Conservation (phyloP, 345 rosid genomes). For the Acer negundo region DNA sequence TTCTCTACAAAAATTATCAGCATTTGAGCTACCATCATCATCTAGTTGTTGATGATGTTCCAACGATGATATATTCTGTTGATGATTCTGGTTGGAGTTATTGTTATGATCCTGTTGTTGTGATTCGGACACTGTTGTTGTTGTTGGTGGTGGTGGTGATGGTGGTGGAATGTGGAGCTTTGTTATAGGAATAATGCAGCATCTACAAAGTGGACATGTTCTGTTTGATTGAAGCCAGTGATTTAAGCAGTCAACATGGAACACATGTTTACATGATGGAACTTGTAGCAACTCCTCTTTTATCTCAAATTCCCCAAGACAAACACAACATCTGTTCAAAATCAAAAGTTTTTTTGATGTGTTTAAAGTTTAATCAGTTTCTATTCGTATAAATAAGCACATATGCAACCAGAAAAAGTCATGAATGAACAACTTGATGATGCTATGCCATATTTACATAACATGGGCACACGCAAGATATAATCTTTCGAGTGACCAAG, state of each 20-base stretch:
- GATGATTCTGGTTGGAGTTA: not conserved
- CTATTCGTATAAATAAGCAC: not conserved
- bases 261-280: constrained; percentile 86
- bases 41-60: constrained; percentile 19
- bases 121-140: constrained; percentile 5
- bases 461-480: not conserved
- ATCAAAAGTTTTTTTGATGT: not conserved
- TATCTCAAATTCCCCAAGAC: constrained; percentile 89
- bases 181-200: constrained; percentile 46
- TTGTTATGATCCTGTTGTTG: not conserved
- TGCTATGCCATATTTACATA: not conserved
- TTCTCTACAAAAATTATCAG: not conserved
- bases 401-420: not conserved
- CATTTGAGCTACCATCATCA: not conserved
- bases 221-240: constrained; percentile 83
- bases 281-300: constrained; percentile 83
- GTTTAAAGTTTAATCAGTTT: not conserved
- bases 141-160: not conserved
- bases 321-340: constrained; percentile 78
- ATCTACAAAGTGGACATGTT: constrained; percentile 92
- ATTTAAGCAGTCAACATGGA: constrained; percentile 81
- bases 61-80: not conserved
- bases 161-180: constrained; percentile 20
- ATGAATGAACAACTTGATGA: not conserved
- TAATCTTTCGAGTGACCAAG: not conserved